These are phyloP conservation scores for Xylaria sp. DNA, from an alignment of 2,329 filamentous ascomycete genomes.

Conservation along the genomic window DNA sequence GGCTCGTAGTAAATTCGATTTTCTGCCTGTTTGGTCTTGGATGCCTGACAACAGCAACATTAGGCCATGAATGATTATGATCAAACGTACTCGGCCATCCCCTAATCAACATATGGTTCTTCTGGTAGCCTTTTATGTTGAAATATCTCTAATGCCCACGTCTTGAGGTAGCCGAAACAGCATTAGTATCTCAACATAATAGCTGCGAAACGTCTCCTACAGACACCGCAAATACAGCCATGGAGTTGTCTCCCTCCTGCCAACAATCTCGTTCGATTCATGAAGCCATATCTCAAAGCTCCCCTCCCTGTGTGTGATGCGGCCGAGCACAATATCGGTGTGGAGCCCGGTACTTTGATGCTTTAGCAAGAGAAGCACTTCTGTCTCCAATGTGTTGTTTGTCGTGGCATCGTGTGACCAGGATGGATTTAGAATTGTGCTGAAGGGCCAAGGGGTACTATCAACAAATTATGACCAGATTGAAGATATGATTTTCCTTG, in stretches of 20 bases:
- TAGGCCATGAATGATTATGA: too few relatives aligned
- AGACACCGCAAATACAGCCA: not conserved
- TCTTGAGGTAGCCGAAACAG: not conserved
- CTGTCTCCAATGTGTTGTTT: not conserved
- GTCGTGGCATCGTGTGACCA: not conserved
- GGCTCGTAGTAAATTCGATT: not conserved
- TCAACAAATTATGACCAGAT: not conserved
- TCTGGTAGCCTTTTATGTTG: not conserved
- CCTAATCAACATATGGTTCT: not conserved
- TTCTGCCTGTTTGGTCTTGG: not conserved
- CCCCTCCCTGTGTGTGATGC: not conserved
- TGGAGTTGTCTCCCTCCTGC: not conserved
- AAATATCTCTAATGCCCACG: constrained; percentile 2
- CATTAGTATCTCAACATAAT: not conserved
- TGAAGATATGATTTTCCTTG: not conserved
- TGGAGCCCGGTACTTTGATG: not conserved
- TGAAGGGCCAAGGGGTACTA: not conserved
- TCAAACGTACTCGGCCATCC: not conserved
- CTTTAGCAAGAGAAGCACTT: not conserved
- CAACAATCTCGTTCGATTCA: not conserved
- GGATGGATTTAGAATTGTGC: not conserved
- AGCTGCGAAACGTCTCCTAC: not conserved
- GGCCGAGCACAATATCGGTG: not conserved
- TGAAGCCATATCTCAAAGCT: not conserved
- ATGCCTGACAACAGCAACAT: not conserved